phyloP scores from a whole-genome alignment of 371 early-diverging fungal genomes.

The Saksenaea vasiformis region DNA sequence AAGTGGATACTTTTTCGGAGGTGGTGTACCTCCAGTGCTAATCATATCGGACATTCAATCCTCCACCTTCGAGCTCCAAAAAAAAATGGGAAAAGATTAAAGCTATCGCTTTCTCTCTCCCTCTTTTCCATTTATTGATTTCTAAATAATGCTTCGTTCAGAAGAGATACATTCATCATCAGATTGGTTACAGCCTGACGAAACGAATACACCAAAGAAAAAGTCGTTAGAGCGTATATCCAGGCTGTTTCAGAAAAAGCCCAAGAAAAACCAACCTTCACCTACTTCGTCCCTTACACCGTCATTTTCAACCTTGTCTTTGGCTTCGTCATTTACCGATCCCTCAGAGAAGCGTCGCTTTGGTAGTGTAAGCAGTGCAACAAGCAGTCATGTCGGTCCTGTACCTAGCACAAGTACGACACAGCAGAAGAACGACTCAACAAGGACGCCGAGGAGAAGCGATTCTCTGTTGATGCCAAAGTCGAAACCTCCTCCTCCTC shows the following conservation, averaged over 20 bases:
- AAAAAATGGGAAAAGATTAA: not conserved
- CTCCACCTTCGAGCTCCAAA: slow-evolving; percentile 4
- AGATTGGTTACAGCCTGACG: slow-evolving; percentile 11
- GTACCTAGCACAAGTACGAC: slow-evolving; percentile 2
- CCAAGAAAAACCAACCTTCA: slow-evolving; percentile 27
- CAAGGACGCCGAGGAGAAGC: not conserved
- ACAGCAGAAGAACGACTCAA: not conserved
- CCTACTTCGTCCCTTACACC: slow-evolving; percentile 17
- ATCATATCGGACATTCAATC: too few relatives aligned
- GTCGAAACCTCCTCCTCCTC: slow-evolving; percentile 1
- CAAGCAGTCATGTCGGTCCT: slow-evolving; percentile 2
- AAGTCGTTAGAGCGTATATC: slow-evolving; percentile 45
- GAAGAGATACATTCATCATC: slow-evolving; percentile 9
- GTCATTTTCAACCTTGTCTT: slow-evolving; percentile 22
- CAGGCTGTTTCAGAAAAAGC: slow-evolving; percentile 43
- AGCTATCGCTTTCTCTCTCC: slow-evolving; percentile 4
- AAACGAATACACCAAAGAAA: slow-evolving; percentile 24
- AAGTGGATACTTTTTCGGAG: too few relatives aligned
- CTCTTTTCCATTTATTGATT: not conserved
- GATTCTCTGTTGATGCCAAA: not conserved
- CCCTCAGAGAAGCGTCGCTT: not conserved
- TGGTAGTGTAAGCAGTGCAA: not conserved
- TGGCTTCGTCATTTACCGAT: slow-evolving; percentile 11
- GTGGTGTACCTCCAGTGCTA: too few relatives aligned
- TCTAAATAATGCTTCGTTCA: slow-evolving; percentile 6